Conservation (phyloP, 495 filamentous ascomycete species). For the Neurospora discreta region DNA sequence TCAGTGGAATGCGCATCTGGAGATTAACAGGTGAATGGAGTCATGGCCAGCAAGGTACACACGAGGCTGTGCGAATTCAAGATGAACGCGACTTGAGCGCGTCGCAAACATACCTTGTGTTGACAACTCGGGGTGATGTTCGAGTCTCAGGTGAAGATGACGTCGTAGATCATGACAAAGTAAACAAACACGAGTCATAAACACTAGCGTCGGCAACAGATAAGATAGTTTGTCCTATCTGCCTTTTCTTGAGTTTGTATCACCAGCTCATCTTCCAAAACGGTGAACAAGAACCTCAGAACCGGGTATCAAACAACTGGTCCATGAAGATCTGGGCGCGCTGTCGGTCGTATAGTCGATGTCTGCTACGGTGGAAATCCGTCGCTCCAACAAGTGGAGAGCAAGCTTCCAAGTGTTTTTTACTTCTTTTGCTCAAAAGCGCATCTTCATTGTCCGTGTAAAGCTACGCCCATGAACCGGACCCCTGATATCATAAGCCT, state of each 20-base stretch:
- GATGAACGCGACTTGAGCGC: neutral
- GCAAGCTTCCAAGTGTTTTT: neutral
- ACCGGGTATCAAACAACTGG: neutral
- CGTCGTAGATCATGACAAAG: neutral
- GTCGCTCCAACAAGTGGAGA: neutral
- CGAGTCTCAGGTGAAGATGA: neutral
- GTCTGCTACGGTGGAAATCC: neutral
- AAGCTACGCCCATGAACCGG: conserved; percentile 30
- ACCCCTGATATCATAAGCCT: conserved; percentile 26
- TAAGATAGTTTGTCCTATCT: neutral
- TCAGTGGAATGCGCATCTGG: neutral
- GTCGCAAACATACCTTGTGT: neutral
- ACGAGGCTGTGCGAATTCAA: neutral
- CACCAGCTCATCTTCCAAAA: neutral
- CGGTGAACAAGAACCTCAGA: neutral
- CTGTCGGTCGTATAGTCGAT: neutral
- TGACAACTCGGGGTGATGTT: neutral
- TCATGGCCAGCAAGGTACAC: neutral
- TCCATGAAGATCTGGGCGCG: neutral
- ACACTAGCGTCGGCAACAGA: neutral
- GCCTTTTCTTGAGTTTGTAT: neutral
- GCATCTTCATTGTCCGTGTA: conserved; percentile 24
- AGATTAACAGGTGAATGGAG: neutral
- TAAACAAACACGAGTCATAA: neutral
- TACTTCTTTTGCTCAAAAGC: conserved; percentile 19